Conservation (phyloP, 2,329 filamentous ascomycete genomes). For the Penicillium sp. region DNA sequence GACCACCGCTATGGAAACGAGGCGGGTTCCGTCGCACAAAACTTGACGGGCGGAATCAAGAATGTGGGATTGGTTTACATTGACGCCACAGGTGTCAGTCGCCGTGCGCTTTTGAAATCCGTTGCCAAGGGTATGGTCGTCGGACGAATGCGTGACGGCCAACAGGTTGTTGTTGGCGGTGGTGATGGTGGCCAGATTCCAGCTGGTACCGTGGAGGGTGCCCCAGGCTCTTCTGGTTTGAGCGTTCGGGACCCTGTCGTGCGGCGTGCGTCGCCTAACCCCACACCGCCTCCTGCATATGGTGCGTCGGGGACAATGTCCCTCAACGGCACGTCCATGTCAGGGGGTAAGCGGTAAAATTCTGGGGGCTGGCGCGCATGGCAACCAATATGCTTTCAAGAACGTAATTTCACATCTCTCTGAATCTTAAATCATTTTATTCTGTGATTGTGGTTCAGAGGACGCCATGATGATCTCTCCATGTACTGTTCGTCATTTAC, state of each 20-base stretch:
- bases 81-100: constrained; percentile 87
- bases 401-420: background rate
- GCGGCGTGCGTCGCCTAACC: constrained; percentile 34
- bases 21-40: constrained; percentile 72
- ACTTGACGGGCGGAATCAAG: constrained; percentile 82
- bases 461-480: background rate
- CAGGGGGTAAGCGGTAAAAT: constrained; percentile 34
- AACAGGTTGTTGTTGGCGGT: constrained; percentile 49
- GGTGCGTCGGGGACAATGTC: constrained; percentile 37
- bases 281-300: constrained; percentile 44
- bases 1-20: constrained; percentile 86
- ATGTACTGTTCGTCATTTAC: background rate
- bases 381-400: background rate
- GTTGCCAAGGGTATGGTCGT: constrained; percentile 89
- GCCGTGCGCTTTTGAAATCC: constrained; percentile 85
- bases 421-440: background rate
- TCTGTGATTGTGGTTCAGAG: background rate
- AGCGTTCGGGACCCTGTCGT: constrained; percentile 23
- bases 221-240: constrained; percentile 15
- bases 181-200: constrained; percentile 47
- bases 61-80: constrained; percentile 98
- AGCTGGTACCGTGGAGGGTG: constrained; percentile 11
- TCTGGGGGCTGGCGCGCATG: constrained; percentile 1
- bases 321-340: constrained; percentile 33
- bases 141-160: constrained; percentile 50